These are phyloP conservation scores for Laguncularia racemosa DNA, from an alignment of 345 rosid genomes.

Conservation along the genomic window DNA sequence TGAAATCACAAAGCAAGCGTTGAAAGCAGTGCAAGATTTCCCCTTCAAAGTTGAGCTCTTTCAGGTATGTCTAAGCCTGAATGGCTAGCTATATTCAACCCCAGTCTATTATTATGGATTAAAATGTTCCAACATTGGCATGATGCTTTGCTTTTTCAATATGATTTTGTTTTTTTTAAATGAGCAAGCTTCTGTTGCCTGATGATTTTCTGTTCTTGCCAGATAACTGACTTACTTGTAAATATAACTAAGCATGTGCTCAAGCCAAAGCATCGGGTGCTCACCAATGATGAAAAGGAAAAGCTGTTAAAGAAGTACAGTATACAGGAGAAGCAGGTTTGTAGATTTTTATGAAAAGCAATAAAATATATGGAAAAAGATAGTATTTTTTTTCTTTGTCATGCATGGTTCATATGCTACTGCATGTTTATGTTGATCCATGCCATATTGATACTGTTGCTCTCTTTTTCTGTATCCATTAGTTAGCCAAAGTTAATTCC, in stretches of 20 bases:
- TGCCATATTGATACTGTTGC: no score
- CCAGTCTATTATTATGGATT: neutral
- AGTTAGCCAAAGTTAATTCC: no score
- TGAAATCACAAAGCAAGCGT: constrained; percentile 68
- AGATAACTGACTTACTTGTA: constrained; percentile 71
- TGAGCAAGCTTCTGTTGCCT: neutral
- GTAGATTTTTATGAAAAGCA: constrained; percentile 6
- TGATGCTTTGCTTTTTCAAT: neutral
- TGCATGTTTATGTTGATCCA: neutral
- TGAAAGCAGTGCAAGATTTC: constrained; percentile 64
- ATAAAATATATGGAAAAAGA: neutral
- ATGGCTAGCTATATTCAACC: neutral
- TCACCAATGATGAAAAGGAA: constrained; percentile 56
- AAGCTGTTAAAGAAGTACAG: constrained; percentile 51
- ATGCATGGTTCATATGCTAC: neutral
- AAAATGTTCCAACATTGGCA: neutral
- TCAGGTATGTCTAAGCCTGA: constrained; percentile 38
- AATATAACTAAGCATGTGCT: constrained; percentile 79
- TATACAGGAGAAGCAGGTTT: constrained; percentile 86
- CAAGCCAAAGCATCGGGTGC: constrained; percentile 60
- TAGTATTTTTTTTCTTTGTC: neutral
- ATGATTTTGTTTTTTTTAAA: constrained; percentile 2
- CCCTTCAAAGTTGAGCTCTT: constrained; percentile 78
- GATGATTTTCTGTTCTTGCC: constrained; percentile 12
- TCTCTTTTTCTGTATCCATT: no score